Conservation (phyloP, 2,329 filamentous ascomycete species). For the Botrytis byssoidea region DNA sequence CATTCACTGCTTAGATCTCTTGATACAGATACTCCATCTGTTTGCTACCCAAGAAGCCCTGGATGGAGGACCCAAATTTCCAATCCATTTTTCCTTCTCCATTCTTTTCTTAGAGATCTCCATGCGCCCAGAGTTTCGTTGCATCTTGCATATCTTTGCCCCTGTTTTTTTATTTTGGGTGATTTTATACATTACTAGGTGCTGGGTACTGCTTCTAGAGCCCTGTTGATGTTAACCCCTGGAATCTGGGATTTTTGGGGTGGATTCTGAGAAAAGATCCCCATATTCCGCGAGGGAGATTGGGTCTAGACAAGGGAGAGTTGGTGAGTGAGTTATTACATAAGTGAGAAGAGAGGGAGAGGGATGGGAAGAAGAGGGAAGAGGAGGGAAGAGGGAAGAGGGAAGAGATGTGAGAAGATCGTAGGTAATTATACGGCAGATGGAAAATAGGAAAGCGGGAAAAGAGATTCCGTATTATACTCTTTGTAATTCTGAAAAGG, state of each 20-base stretch:
- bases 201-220: too few relatives aligned
- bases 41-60: not conserved
- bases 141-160: not conserved
- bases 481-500: not conserved
- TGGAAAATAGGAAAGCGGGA: not conserved
- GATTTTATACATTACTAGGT: not conserved
- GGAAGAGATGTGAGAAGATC: not conserved
- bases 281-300: not conserved
- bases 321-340: not conserved
- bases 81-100: not conserved
- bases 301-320: constrained; percentile 5
- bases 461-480: not conserved
- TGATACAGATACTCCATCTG: not conserved
- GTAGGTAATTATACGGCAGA: not conserved
- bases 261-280: not conserved
- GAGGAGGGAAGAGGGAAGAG: not conserved
- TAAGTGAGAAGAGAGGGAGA: not conserved
- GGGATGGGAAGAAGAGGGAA: not conserved
- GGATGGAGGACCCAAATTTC: not conserved
- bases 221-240: not conserved
- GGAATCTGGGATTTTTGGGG: not conserved
- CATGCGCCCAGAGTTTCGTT: constrained; percentile 8
- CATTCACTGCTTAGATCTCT: not conserved
- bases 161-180: not conserved
- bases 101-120: not conserved